Evolutionary conservation across 2,329 filamentous ascomycete genomes (phyloP).

Genomic region (Epichloe festucae): DNA sequence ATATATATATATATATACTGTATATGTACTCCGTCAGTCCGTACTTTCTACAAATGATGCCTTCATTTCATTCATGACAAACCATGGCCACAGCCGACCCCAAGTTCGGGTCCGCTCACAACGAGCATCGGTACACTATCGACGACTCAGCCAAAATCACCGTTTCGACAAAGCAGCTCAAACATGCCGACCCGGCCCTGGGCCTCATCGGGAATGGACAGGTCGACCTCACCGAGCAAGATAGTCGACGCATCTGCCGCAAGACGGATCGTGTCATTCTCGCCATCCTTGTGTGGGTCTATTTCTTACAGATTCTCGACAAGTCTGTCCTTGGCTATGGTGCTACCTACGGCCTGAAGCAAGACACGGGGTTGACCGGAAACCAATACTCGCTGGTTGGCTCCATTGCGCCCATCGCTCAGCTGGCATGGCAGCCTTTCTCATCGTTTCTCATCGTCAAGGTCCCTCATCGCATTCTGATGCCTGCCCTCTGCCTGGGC

Average conservation of each 20-base stretch:
- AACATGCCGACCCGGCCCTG: slow-evolving; percentile 2
- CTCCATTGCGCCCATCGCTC: slow-evolving; percentile 45
- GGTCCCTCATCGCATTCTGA: slow-evolving; percentile 44
- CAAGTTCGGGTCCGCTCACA: slow-evolving; percentile 6
- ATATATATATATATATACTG: too few relatives aligned
- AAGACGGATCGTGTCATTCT: slow-evolving; percentile 51
- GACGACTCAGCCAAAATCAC: not conserved
- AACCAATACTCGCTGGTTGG: slow-evolving; percentile 44
- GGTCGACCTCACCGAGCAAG: slow-evolving; percentile 10
- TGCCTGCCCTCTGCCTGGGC: slow-evolving; percentile 34
- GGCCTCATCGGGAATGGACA: slow-evolving; percentile 1
- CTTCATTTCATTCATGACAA: not conserved
- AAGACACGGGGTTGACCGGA: slow-evolving; percentile 36
- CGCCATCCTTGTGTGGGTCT: slow-evolving; percentile 41
- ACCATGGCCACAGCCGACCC: slow-evolving; percentile 4
- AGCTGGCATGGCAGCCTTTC: slow-evolving; percentile 48
- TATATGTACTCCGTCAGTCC: too few relatives aligned
- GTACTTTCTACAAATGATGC: not conserved
- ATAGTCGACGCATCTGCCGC: slow-evolving; percentile 33
- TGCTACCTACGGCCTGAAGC: slow-evolving; percentile 39
- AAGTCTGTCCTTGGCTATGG: slow-evolving; percentile 44
- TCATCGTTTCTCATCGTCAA: slow-evolving; percentile 47
- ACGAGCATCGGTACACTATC: slow-evolving; percentile 3
- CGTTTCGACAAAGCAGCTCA: not conserved
- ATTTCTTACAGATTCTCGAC: slow-evolving; percentile 46